Evolutionary conservation across 352 stramenopile species (phyloP), one percentile per base, ranked within the genome.

Genomic region (Phytophthora sp.): DNA sequence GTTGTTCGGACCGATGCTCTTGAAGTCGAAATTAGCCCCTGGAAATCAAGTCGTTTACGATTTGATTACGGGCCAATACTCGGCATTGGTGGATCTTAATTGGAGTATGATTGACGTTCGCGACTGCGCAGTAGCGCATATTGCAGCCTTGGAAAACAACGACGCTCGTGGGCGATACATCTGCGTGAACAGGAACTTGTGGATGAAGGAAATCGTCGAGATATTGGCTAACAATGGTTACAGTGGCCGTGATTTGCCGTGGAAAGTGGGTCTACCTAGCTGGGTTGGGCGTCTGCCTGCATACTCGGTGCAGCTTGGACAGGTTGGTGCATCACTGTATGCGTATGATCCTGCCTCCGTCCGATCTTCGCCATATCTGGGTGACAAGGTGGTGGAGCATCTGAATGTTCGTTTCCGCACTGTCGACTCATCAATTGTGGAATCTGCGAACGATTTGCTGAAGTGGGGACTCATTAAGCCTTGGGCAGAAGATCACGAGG

Each of bases 31-130:
- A 59, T 74, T 96, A 4, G 76, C 86, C 3, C 83, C 86, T 45
- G 88, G 88, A 15, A 96, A 94, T 44, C 87, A 95, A 63, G 79
- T 96, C 57, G 91, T 96, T 54, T 96, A 90, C 59, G 88, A 96
- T 57, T 59, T 96, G 39, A 85, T 96, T 62, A 90, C 85, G 9
- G 88, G 88, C 2, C 80, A 95, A 47, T 96, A 95, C 67, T 94
- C 88, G 23, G 88, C 88, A 16, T 63, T 96, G 30, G 85, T 96
- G 44, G 87, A 96, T 68, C 62, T 96, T 46, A 96, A 96, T 66
- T 96, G 84, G 82, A 94, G 84, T 45, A 79, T 96, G 70, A 80
- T 93, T 31, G 88, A 96, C 63, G 88, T 96, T 29, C 85, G 88
- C 2, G 88, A 96, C 62, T 95, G 86, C 46, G 88, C 88, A 5